Evolutionary conservation across 805 yeast species (phyloP), one percentile per base, ranked within the genome.

Genomic region (Cyberlindnera veronae): DNA sequence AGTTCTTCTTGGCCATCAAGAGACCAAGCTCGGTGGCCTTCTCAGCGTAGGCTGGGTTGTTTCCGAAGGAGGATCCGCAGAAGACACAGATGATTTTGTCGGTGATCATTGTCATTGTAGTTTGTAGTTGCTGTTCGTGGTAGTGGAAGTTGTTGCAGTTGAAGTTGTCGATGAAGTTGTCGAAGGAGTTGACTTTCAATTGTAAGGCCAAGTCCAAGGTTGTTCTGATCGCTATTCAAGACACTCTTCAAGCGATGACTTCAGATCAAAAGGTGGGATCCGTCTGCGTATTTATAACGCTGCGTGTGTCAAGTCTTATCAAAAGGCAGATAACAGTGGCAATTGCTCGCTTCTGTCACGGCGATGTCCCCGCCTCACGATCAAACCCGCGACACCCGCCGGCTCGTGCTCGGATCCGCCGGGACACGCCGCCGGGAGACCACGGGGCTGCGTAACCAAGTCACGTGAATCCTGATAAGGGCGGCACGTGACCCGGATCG

Each of bases 11-110:
- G 18, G 87, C 84, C 46, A 87, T 60, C 21, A 69, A 53, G 35
- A 64, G 50, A 18, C 95, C 95, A 31, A 87, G 65, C 19, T 70
- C 59, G n/a, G 65, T 50, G 2, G 95, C 90, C 23, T 67, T 67
- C 3, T 64, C 66, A 12, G 80, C 65, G 55, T 62, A 84, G 4
- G 51, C 50, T 6, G 71, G 65, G 37, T 72, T 70, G 31, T 60
- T 72, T 13, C 96, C 96, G 45, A 76, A 74, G 5, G 89, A 76
- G 3, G 95, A 84, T 24, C 96, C 95, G 60, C 96, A 88, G 57
- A 84, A 87, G 19, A 87, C 95, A 63, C 95, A 87, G 10, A 87
- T 71, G 15, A 73, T 69, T 50, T 51, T 54, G 31, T 45, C 46
- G 19, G 38, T 32, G 28, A 39, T 39, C 46, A 42, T 42, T n/a